Conservation (phyloP, 176 grass and related monocot genomes). For the Calamus simplicifolius region DNA sequence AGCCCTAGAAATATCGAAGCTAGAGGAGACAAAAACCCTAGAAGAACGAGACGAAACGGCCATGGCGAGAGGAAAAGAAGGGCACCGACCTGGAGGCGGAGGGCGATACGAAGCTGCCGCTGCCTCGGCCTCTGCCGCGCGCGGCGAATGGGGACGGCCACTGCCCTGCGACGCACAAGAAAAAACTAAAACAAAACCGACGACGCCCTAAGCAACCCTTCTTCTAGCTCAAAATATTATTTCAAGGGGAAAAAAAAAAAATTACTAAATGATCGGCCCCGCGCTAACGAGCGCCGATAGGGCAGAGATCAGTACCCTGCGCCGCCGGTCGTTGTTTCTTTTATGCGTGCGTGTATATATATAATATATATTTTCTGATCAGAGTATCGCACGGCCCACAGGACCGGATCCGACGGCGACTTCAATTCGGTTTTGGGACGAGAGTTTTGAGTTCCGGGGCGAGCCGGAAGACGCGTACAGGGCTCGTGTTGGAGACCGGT, state of each 20-base stretch:
- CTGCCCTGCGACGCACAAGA: slow-evolving; percentile 17
- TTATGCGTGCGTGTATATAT: too few species aligned
- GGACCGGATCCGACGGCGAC: background rate
- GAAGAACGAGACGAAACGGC: background rate
- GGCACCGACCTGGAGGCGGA: slow-evolving; percentile 17
- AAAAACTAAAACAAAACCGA: background rate
- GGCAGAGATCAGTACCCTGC: background rate
- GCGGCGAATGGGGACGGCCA: slow-evolving; percentile 58
- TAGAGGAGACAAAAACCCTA: too few species aligned
- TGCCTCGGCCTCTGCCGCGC: slow-evolving; percentile 45
- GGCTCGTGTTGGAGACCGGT: too few species aligned
- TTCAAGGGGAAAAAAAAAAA: too few species aligned
- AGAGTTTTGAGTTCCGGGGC: background rate
- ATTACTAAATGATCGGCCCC: too few species aligned
- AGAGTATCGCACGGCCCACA: background rate
- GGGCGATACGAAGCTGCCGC: slow-evolving; percentile 25
- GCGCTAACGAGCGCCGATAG: background rate
- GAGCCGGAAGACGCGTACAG: background rate
- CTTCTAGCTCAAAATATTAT: too few species aligned
- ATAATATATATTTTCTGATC: too few species aligned
- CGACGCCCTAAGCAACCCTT: background rate
- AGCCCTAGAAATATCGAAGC: background rate
- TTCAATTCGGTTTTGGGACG: slow-evolving; percentile 6
- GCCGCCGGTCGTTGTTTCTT: too few species aligned
- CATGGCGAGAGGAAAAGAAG: too few species aligned